Evolutionary conservation across 352 stramenopile genomes (phyloP).

Genomic region (Phytophthora cajani): DNA sequence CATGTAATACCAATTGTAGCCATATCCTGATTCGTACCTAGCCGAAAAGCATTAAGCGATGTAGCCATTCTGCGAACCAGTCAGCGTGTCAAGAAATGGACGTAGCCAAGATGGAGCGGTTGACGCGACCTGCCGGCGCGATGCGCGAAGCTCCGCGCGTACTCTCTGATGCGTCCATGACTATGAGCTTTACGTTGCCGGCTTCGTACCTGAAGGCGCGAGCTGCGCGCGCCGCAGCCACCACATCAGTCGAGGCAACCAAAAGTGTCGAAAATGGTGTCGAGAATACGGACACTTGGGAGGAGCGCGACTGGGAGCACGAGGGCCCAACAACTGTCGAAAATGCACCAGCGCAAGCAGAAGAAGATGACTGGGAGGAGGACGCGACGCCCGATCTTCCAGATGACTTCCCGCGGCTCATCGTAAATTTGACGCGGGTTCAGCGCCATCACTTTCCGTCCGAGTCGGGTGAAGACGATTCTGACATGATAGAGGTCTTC

Average conservation of each 20-base stretch:
- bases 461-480: slow-evolving; percentile 26
- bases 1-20: neutral
- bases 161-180: slow-evolving; percentile 51
- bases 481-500: slow-evolving; percentile 47
- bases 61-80: slow-evolving; percentile 11
- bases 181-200: slow-evolving; percentile 53
- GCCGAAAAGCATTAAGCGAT: neutral
- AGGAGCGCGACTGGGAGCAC: slow-evolving; percentile 54
- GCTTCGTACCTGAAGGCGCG: slow-evolving; percentile 27
- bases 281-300: slow-evolving; percentile 49
- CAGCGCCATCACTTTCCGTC: slow-evolving; percentile 61
- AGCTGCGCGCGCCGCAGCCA: slow-evolving; percentile 11
- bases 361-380: slow-evolving; percentile 47
- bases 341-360: neutral
- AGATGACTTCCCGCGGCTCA: slow-evolving; percentile 73
- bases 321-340: neutral
- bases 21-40: neutral
- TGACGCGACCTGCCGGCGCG: slow-evolving; percentile 38
- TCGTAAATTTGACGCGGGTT: slow-evolving; percentile 70
- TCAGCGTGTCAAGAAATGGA: slow-evolving; percentile 26
- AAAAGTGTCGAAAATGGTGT: slow-evolving; percentile 20
- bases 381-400: slow-evolving; percentile 47
- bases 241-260: neutral
- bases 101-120: slow-evolving; percentile 47
- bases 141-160: slow-evolving; percentile 31